Evolutionary conservation across 2,329 filamentous ascomycete genomes (phyloP).

Genomic region (Trichoderma sp.): DNA sequence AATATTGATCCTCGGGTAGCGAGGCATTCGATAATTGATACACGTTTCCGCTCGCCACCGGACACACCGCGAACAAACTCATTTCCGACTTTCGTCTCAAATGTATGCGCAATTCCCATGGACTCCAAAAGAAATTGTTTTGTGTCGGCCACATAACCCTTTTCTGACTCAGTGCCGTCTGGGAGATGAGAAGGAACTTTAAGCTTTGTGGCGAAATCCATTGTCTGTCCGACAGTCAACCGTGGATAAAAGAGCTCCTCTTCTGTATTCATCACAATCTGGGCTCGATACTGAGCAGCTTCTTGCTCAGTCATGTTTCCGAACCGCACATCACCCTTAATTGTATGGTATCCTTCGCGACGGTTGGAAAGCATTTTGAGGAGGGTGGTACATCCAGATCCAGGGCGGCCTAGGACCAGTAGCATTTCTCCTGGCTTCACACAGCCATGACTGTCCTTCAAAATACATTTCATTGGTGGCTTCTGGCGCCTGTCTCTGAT

Average conservation of each 20-base stretch:
- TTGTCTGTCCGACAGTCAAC: conserved; percentile 69
- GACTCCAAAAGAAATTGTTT: conserved; percentile 54
- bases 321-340: conserved; percentile 61
- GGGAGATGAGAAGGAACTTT: conserved; percentile 56
- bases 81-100: conserved; percentile 67
- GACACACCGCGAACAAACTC: conserved; percentile 66
- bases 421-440: conserved; percentile 74
- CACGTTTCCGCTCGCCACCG: conserved; percentile 70
- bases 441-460: conserved; percentile 53
- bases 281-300: conserved; percentile 52
- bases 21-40: conserved; percentile 67
- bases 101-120: conserved; percentile 60
- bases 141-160: conserved; percentile 42
- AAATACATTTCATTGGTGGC: neutral
- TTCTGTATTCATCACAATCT: conserved; percentile 71
- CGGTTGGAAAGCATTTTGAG: conserved; percentile 70
- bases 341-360: conserved; percentile 57
- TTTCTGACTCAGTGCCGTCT: conserved; percentile 46
- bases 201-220: conserved; percentile 67
- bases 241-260: conserved; percentile 67
- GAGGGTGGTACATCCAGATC: conserved; percentile 69
- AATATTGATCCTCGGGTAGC: conserved; percentile 59
- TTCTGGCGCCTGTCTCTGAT: neutral
- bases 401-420: conserved; percentile 67
- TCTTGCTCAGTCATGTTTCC: conserved; percentile 52